phyloP scores from a whole-genome alignment of 2,329 filamentous ascomycete species.

The Ascochyta clinopodiicola region DNA sequence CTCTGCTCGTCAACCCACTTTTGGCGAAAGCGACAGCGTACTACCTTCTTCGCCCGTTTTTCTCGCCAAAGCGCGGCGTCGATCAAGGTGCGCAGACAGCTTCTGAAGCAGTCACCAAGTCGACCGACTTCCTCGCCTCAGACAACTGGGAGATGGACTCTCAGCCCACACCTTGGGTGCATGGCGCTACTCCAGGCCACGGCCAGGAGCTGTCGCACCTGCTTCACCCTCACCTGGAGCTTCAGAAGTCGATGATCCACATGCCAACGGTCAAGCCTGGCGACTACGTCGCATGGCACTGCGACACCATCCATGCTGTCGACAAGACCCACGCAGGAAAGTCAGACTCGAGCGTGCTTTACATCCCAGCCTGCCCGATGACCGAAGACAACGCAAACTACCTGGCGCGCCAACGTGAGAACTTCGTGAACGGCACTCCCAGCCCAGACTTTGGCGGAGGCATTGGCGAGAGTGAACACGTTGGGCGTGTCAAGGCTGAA shows the following conservation, averaged over 20 bases:
- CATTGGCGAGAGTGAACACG: constrained; percentile 64
- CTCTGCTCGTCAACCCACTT: constrained; percentile 81
- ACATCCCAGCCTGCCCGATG: constrained; percentile 85
- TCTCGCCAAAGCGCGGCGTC: constrained; percentile 60
- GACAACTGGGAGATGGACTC: constrained; percentile 67
- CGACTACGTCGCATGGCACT: constrained; percentile 82
- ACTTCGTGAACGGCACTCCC: constrained; percentile 67
- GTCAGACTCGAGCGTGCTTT: constrained; percentile 81
- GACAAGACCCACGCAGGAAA: constrained; percentile 77
- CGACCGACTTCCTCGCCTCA: constrained; percentile 55
- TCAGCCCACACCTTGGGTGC: constrained; percentile 65
- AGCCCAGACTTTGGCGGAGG: constrained; percentile 63
- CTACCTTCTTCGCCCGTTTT: constrained; percentile 83
- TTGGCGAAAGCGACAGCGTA: constrained; percentile 79
- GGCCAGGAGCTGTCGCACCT: constrained; percentile 71
- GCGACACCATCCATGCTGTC: constrained; percentile 81
- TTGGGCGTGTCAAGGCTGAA: constrained; percentile 50
- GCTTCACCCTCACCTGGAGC: constrained; percentile 73
- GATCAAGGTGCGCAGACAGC: constrained; percentile 40
- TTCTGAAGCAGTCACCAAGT: constrained; percentile 37
- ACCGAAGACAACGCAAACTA: constrained; percentile 78
- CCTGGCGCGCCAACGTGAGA: constrained; percentile 71
- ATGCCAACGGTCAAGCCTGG: constrained; percentile 73
- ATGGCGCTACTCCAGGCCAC: constrained; percentile 72
- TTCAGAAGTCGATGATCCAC: constrained; percentile 73